These are phyloP conservation scores for Geotrichum carabidarum DNA, from an alignment of 1,139 yeast genomes.

Conservation along the genomic window DNA sequence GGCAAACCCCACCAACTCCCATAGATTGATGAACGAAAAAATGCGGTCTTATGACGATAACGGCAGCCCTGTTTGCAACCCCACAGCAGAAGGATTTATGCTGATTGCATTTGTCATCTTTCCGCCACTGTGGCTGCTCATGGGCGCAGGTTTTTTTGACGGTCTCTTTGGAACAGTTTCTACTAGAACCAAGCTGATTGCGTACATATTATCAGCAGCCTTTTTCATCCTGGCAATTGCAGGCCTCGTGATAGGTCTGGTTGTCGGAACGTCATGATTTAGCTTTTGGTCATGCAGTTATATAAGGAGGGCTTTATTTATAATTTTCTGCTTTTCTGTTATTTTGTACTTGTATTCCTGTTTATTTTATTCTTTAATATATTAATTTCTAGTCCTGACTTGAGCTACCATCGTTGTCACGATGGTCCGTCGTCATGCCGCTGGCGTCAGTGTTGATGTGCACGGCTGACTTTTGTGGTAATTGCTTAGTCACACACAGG, in stretches of 20 bases:
- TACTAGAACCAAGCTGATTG: slow-evolving; percentile 12
- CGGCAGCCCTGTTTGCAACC: slow-evolving; percentile 12
- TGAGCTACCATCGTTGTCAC: too few relatives aligned
- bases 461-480: too few relatives aligned
- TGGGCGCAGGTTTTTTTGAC: slow-evolving; percentile 19
- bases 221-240: slow-evolving; percentile 16
- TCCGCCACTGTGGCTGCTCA: slow-evolving; percentile 20
- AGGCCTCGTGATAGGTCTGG: slow-evolving; percentile 18
- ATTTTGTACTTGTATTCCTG: too few relatives aligned
- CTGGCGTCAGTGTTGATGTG: too few relatives aligned
- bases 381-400: too few relatives aligned
- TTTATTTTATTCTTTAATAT: too few relatives aligned
- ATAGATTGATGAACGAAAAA: background rate
- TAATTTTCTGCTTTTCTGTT: too few relatives aligned
- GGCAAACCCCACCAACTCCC: background rate
- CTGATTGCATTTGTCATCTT: slow-evolving; percentile 13
- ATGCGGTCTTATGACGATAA: background rate
- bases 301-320: too few relatives aligned
- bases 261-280: slow-evolving; percentile 12
- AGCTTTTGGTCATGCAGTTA: too few relatives aligned
- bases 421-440: too few relatives aligned
- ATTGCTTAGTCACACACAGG: too few relatives aligned
- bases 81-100: slow-evolving; percentile 13
- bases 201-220: slow-evolving; percentile 13
- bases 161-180: slow-evolving; percentile 15